Evolutionary conservation across 192 early-diverging fungal species (phyloP).

Genomic region (Pecoramyces ruminantium): DNA sequence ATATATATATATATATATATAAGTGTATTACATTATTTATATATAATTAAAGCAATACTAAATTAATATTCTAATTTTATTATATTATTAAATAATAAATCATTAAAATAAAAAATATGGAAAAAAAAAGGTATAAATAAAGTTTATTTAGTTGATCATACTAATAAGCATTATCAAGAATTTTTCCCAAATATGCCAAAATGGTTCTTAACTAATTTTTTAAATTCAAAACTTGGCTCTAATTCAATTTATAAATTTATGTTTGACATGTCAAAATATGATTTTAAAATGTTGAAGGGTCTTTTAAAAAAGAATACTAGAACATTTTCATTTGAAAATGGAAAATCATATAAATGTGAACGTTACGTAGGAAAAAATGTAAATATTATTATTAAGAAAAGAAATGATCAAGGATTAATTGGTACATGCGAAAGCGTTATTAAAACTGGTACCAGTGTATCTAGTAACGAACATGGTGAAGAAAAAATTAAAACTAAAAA

Average conservation of each 20-base stretch:
- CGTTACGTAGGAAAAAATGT: neutral
- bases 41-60: no score
- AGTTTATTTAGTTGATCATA: neutral
- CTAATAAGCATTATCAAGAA: neutral
- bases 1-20: no score
- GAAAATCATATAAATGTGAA: neutral
- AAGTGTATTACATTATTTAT: no score
- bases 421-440: neutral
- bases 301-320: neutral
- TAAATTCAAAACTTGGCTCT: neutral
- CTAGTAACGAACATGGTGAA: no score
- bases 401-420: neutral
- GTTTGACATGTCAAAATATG: neutral
- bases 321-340: neutral
- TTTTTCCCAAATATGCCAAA: neutral
- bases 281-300: neutral
- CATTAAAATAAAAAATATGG: no score
- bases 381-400: neutral
- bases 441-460: no score
- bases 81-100: no score
- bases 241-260: neutral
- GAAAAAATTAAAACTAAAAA: neutral
- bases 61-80: no score
- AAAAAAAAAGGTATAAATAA: neutral
- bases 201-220: neutral